These are phyloP conservation scores for Exutisphaerella laricina DNA, from an alignment of 2,329 filamentous ascomycete species.

Conservation along the genomic window DNA sequence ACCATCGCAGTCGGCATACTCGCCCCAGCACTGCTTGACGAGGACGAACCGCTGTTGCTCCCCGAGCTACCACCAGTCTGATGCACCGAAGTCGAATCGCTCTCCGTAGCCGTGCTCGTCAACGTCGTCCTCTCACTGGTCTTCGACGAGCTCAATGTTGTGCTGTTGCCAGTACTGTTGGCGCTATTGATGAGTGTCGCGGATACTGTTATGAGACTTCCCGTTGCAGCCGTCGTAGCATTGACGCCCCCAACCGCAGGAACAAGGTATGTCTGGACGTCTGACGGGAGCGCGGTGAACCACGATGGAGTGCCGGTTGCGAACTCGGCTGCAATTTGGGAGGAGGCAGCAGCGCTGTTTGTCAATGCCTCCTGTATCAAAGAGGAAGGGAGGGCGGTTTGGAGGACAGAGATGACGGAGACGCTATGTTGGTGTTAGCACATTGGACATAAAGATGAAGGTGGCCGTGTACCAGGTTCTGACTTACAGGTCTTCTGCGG, in stretches of 20 bases:
- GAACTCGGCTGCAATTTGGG: constrained; percentile 41
- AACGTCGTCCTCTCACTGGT: constrained; percentile 5
- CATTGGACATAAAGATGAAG: neutral
- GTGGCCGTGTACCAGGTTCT: constrained; percentile 19
- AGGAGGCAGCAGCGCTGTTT: constrained; percentile 38
- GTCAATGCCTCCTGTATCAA: constrained; percentile 38
- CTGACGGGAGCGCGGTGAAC: constrained; percentile 42
- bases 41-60: neutral
- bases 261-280: constrained; percentile 41
- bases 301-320: constrained; percentile 41
- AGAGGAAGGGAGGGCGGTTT: constrained; percentile 42
- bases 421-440: constrained; percentile 19
- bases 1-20: constrained; percentile 34
- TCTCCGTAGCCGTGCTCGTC: constrained; percentile 3
- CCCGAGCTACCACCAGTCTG: neutral
- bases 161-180: constrained; percentile 4
- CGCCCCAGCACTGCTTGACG: constrained; percentile 22
- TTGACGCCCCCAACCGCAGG: constrained; percentile 23
- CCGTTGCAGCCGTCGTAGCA: constrained; percentile 14
- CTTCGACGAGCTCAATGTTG: constrained; percentile 1
- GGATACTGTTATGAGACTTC: constrained; percentile 10
- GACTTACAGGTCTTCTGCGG: constrained; percentile 10
- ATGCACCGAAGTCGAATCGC: neutral
- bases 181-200: constrained; percentile 3
- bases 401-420: constrained; percentile 40